Evolutionary conservation across 176 grass and related monocot genomes (phyloP).

Genomic region (Bolboschoenus planiculmis): DNA sequence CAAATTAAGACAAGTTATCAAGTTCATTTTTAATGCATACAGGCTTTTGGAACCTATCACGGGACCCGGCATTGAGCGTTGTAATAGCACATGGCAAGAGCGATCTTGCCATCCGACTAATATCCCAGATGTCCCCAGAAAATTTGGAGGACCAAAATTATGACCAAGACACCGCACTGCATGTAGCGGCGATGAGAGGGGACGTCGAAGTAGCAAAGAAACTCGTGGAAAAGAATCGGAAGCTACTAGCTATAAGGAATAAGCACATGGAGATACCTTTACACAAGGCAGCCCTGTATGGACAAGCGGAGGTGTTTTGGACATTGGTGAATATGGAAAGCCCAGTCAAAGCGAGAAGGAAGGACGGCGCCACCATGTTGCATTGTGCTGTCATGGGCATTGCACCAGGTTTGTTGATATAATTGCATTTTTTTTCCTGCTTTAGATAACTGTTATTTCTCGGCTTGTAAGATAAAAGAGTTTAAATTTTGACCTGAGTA

Average conservation of each 20-base stretch:
- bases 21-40: neutral
- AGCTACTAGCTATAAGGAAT: neutral
- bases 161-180: neutral
- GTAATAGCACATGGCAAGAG: neutral
- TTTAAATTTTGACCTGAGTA: neutral
- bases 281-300: neutral
- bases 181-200: neutral
- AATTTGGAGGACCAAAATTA: neutral
- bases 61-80: neutral
- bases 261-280: neutral
- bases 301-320: neutral
- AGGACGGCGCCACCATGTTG: constrained; percentile 23
- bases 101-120: neutral
- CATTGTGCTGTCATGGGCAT: constrained; percentile 32
- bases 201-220: neutral
- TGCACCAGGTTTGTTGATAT: constrained; percentile 5
- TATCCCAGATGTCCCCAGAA: neutral
- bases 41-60: neutral
- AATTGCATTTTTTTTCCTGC: neutral
- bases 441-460: neutral
- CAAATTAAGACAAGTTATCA: neutral
- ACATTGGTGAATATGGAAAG: neutral
- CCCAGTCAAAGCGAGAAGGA: neutral
- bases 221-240: neutral
- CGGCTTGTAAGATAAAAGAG: neutral